Conservation (phyloP, 2,329 filamentous ascomycete genomes). For the Apiospora arundinis region DNA sequence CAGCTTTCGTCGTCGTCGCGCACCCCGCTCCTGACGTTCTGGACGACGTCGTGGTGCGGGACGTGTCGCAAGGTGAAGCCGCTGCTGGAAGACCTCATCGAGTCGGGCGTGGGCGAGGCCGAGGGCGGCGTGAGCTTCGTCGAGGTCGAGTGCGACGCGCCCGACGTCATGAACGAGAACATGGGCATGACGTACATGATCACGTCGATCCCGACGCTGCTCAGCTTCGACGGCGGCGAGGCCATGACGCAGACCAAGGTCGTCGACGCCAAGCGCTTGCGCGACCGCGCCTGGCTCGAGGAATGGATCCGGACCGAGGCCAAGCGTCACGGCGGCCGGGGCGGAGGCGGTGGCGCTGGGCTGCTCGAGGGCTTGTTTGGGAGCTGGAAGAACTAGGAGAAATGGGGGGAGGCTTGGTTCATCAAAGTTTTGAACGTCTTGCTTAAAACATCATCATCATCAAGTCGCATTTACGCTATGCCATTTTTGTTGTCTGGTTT, state of each 20-base stretch:
- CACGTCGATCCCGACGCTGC: slow-evolving; percentile 61
- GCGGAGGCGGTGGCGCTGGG: slow-evolving; percentile 47
- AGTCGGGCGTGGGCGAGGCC: slow-evolving; percentile 57
- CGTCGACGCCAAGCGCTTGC: slow-evolving; percentile 54
- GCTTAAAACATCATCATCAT: not conserved
- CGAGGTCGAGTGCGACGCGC: slow-evolving; percentile 62
- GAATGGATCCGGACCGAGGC: slow-evolving; percentile 62
- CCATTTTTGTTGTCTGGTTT: not conserved
- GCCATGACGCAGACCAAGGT: slow-evolving; percentile 56
- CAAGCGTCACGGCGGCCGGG: slow-evolving; percentile 50
- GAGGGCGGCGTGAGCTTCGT: slow-evolving; percentile 63
- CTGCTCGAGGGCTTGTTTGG: slow-evolving; percentile 41
- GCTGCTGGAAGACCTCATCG: slow-evolving; percentile 54
- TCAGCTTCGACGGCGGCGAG: slow-evolving; percentile 64
- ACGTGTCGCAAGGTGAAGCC: slow-evolving; percentile 59
- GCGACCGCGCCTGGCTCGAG: slow-evolving; percentile 55
- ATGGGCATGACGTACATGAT: slow-evolving; percentile 64
- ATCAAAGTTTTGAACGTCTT: not conserved
- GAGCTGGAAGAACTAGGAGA: slow-evolving; percentile 34
- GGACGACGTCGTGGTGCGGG: slow-evolving; percentile 65
- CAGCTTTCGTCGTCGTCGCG: slow-evolving; percentile 60
- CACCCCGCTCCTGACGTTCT: slow-evolving; percentile 64
- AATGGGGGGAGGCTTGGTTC: not conserved
- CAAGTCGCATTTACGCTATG: not conserved
- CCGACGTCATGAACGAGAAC: slow-evolving; percentile 58